phyloP scores from a whole-genome alignment of 805 yeast genomes.

The Starmerella geochares region DNA sequence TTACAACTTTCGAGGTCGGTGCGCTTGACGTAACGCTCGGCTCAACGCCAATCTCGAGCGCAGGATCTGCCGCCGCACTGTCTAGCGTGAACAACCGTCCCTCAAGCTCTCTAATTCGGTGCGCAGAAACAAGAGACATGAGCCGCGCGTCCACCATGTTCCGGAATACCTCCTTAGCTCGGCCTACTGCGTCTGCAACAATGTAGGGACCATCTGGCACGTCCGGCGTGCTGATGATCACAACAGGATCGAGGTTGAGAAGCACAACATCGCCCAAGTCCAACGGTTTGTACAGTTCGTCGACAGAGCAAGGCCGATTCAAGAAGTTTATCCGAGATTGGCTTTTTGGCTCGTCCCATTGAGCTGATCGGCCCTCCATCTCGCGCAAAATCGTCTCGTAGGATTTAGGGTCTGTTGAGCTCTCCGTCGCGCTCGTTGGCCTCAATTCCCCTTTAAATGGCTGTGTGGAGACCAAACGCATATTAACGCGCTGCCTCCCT shows the following conservation, averaged over 20 bases:
- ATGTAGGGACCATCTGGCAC: constrained; percentile 8
- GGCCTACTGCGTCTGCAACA: constrained; percentile 15
- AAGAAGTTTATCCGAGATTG: background rate
- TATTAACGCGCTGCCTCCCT: background rate
- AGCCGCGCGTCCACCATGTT: constrained; percentile 15
- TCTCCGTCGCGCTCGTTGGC: background rate
- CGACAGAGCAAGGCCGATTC: background rate
- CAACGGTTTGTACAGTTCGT: constrained; percentile 7
- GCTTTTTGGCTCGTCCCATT: background rate
- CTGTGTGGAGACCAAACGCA: background rate
- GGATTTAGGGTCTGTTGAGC: background rate
- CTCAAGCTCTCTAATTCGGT: background rate
- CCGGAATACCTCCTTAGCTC: constrained; percentile 5
- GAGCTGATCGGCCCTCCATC: background rate
- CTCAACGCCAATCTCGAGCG: background rate
- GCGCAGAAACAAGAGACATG: constrained; percentile 7
- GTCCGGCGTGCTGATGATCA: constrained; percentile 13
- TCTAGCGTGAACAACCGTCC: constrained; percentile 5
- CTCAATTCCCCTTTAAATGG: background rate
- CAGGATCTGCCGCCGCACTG: background rate
- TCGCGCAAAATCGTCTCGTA: constrained; percentile 1
- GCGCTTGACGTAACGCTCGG: background rate
- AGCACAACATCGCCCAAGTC: constrained; percentile 19
- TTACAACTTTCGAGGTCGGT: constrained; percentile 9
- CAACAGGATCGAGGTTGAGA: constrained; percentile 12